Evolutionary conservation across 2,329 filamentous ascomycete species (phyloP).

Genomic region (Cytospora leucostoma): DNA sequence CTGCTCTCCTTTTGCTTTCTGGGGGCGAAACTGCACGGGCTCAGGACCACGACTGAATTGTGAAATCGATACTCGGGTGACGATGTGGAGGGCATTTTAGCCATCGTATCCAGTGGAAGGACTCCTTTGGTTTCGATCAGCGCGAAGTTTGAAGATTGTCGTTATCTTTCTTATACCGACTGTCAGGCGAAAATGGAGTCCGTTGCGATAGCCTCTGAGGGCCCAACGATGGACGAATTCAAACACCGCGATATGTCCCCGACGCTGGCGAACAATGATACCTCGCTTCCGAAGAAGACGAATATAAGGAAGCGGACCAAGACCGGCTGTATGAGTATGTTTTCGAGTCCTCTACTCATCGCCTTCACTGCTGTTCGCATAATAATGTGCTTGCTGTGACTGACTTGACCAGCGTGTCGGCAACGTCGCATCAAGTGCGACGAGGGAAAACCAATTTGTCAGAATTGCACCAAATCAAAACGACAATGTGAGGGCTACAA

Average conservation of each 20-base stretch:
- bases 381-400: conserved; percentile 10
- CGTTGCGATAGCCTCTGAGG: conserved; percentile 18
- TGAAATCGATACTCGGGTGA: conserved; percentile 7
- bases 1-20: neutral
- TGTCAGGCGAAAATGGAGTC: conserved; percentile 8
- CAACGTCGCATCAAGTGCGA: conserved; percentile 97
- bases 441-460: conserved; percentile 80
- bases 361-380: neutral
- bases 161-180: neutral
- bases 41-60: conserved; percentile 7
- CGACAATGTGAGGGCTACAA: conserved; percentile 82
- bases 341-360: neutral
- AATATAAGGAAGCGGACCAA: conserved; percentile 74
- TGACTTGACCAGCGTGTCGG: conserved; percentile 68
- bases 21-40: conserved; percentile 6
- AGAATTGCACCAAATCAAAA: conserved; percentile 85
- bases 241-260: conserved; percentile 38
- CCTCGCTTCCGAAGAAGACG: conserved; percentile 48
- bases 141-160: neutral
- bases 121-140: neutral
- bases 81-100: conserved; percentile 14
- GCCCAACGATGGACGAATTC: conserved; percentile 31
- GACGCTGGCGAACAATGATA: conserved; percentile 42
- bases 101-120: neutral
- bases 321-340: conserved; percentile 85